A percentile compares a stretch with the other conserved stretches of the same genome.
These are phyloP conservation scores for Xylariaceae sp. DNA, from an alignment of 2,329 filamentous ascomycete genomes.

Conservation along the genomic window DNA sequence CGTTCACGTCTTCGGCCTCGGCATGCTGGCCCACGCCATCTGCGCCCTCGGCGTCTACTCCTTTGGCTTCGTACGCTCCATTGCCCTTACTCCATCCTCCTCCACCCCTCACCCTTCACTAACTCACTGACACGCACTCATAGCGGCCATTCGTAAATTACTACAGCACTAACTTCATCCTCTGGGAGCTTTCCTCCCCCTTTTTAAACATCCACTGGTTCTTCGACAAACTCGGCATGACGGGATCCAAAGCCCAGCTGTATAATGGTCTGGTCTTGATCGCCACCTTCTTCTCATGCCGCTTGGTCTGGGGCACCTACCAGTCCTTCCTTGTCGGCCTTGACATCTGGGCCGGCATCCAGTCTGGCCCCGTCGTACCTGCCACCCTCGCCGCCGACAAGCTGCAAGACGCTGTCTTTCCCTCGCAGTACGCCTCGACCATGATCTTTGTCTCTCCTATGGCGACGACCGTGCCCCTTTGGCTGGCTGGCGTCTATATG, in stretches of 20 bases:
- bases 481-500: constrained; percentile 68
- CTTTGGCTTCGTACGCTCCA: constrained; percentile 70
- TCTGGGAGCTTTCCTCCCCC: constrained; percentile 82
- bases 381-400: constrained; percentile 33
- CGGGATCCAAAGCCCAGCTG: constrained; percentile 69
- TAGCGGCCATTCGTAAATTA: constrained; percentile 83
- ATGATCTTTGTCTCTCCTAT: constrained; percentile 49
- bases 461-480: constrained; percentile 58
- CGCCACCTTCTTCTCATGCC: constrained; percentile 71
- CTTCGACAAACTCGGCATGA: constrained; percentile 81
- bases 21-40: constrained; percentile 74
- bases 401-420: constrained; percentile 33
- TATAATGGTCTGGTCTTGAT: constrained; percentile 75
- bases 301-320: constrained; percentile 75
- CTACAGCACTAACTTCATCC: constrained; percentile 77
- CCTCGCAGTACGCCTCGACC: constrained; percentile 38
- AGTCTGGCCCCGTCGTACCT: constrained; percentile 37
- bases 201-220: constrained; percentile 92
- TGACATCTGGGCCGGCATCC: constrained; percentile 64
- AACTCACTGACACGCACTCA: not conserved
- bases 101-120: not conserved
- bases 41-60: constrained; percentile 72
- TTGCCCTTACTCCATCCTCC: constrained; percentile 6
- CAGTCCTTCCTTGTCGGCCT: constrained; percentile 67
- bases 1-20: constrained; percentile 70